These are phyloP conservation scores for Podaxis mareebaensis DNA, from an alignment of 768 basidiomycete genomes.

Conservation along the genomic window DNA sequence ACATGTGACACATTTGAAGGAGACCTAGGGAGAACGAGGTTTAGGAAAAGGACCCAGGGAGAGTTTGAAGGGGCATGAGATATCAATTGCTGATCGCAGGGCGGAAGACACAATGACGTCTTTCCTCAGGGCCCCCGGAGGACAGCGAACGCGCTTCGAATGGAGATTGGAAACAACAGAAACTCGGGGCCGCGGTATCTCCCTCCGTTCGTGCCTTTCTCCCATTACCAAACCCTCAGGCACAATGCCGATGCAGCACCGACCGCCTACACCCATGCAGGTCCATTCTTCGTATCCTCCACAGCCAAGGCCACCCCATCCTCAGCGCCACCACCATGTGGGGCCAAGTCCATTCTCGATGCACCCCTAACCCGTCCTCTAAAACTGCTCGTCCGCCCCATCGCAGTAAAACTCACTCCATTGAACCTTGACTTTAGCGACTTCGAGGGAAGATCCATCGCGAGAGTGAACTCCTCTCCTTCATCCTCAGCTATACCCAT, in stretches of 20 bases:
- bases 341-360: neutral
- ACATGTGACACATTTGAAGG: too few relatives aligned
- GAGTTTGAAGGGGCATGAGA: too few relatives aligned
- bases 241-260: neutral
- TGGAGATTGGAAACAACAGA: too few relatives aligned
- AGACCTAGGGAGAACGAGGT: too few relatives aligned
- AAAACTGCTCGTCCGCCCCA: constrained; percentile 9
- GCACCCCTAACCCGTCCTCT: constrained; percentile 5
- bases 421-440: neutral
- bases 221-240: neutral
- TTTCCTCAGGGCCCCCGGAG: too few relatives aligned
- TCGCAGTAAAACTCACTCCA: constrained; percentile 7
- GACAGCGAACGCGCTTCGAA: too few relatives aligned
- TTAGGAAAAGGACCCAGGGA: too few relatives aligned
- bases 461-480: constrained; percentile 45
- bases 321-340: neutral
- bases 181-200: neutral
- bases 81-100: too few relatives aligned
- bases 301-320: neutral
- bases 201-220: too few relatives aligned
- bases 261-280: neutral
- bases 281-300: constrained; percentile 1
- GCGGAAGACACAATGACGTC: too few relatives aligned
- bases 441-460: constrained; percentile 40
- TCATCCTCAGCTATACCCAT: constrained; percentile 18